Conservation (phyloP, 2,329 filamentous ascomycete species). For the Colletotrichum cordylinicola region DNA sequence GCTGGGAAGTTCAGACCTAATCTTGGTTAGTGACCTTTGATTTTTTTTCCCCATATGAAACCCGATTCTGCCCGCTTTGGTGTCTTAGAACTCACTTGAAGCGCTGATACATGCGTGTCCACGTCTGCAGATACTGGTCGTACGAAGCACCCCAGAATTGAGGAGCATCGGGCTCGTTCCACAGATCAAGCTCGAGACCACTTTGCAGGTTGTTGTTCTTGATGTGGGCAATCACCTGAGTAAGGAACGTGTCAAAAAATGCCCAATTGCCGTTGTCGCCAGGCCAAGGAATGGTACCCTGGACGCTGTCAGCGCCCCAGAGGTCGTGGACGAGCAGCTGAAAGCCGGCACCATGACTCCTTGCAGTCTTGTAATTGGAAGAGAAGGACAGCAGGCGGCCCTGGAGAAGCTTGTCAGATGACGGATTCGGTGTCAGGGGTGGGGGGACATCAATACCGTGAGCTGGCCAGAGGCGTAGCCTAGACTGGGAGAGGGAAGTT, state of each 20-base stretch:
- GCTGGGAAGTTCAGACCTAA: background rate
- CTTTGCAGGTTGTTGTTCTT: background rate
- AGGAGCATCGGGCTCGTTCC: conserved; percentile 17
- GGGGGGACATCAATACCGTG: background rate
- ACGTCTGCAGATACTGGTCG: conserved; percentile 13
- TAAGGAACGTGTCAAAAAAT: conserved; percentile 4
- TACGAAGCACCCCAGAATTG: conserved; percentile 9
- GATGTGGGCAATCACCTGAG: background rate
- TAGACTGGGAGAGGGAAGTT: background rate
- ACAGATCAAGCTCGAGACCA: conserved; percentile 14
- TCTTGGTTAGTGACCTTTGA: background rate
- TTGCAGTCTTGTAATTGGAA: background rate
- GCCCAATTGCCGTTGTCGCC: conserved; percentile 18
- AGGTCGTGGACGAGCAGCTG: conserved; percentile 7
- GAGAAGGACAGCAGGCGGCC: background rate
- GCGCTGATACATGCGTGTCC: conserved; percentile 1
- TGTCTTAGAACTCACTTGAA: background rate
- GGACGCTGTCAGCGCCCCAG: conserved; percentile 16
- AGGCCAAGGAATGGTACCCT: conserved; percentile 6
- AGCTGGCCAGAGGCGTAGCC: background rate
- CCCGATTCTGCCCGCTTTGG: background rate
- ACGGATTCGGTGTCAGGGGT: background rate
- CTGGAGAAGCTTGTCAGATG: background rate
- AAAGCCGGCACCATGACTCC: background rate
- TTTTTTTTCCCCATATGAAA: no score